phyloP scores from a whole-genome alignment of 352 stramenopile species.

The Phytophthora tentaculata region DNA sequence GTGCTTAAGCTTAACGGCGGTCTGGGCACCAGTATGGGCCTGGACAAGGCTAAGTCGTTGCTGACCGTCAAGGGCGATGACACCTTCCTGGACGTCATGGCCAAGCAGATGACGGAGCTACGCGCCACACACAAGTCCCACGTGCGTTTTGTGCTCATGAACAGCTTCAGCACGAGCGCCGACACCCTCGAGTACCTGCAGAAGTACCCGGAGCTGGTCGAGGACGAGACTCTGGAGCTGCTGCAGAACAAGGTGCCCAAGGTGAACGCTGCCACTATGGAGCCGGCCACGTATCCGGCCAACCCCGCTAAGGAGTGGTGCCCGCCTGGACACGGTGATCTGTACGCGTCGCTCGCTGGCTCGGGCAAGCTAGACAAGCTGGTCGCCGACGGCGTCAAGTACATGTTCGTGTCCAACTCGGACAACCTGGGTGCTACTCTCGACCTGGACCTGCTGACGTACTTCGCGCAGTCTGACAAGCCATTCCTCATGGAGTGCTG shows the following conservation, averaged over 20 bases:
- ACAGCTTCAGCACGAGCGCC: conserved; percentile 88
- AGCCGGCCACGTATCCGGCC: conserved; percentile 56
- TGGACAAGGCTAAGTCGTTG: conserved; percentile 97
- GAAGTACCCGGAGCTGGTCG: conserved; percentile 91
- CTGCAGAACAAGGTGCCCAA: conserved; percentile 99
- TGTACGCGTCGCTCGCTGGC: conserved; percentile 85
- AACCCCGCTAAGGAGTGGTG: conserved; percentile 90
- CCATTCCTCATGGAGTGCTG: conserved; percentile 96
- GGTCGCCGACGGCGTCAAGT: conserved; percentile 85
- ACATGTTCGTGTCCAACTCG: conserved; percentile 93
- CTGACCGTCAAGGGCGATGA: conserved; percentile 95
- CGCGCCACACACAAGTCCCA: conserved; percentile 93
- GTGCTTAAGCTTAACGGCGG: conserved; percentile 90
- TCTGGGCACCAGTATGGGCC: conserved; percentile 87
- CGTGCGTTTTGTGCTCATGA: conserved; percentile 92
- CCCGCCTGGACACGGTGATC: conserved; percentile 83
- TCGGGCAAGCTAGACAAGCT: conserved; percentile 90
- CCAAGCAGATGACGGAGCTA: conserved; percentile 95
- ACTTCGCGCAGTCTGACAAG: conserved; percentile 90
- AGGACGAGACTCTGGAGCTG: conserved; percentile 97
- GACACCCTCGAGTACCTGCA: conserved; percentile 89
- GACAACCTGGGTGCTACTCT: conserved; percentile 88
- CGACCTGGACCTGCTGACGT: conserved; percentile 86
- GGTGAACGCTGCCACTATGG: conserved; percentile 89
- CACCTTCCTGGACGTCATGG: conserved; percentile 93